Evolutionary conservation across 228 moss, liverwort and hornwort genomes (phyloP).

Genomic region (Sphagnum magellanicum): DNA sequence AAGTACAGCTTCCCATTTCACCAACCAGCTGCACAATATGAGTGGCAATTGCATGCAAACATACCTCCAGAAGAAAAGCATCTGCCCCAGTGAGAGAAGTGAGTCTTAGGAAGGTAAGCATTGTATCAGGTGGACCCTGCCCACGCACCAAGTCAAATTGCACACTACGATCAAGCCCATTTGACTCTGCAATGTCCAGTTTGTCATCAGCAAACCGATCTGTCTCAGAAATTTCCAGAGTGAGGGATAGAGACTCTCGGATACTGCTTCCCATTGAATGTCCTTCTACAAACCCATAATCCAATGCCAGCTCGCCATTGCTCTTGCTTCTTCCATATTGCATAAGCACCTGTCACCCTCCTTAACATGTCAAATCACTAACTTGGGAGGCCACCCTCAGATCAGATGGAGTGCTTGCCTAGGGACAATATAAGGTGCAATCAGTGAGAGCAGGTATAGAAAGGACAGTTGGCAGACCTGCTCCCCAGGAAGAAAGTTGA

Average conservation of each 20-base stretch:
- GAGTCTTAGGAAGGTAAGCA: constrained; percentile 83
- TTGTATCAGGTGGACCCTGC: constrained; percentile 75
- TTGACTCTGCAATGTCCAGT: constrained; percentile 70
- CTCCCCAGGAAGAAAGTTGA: constrained; percentile 42
- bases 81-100: constrained; percentile 78
- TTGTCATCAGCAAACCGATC: constrained; percentile 91
- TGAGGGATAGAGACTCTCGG: constrained; percentile 68
- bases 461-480: constrained; percentile 22
- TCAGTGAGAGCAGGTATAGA: too few relatives aligned
- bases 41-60: neutral
- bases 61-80: constrained; percentile 74
- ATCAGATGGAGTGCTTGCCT: neutral
- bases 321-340: constrained; percentile 80
- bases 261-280: constrained; percentile 27
- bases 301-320: constrained; percentile 79
- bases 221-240: constrained; percentile 70
- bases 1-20: too few relatives aligned
- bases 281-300: constrained; percentile 85
- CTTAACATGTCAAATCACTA: neutral
- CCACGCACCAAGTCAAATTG: constrained; percentile 68
- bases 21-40: neutral
- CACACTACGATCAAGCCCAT: constrained; percentile 47
- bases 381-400: neutral
- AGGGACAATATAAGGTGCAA: neutral
- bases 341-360: constrained; percentile 42